A percentile compares a stretch with the other conserved stretches of the same genome.
These are phyloP conservation scores for Heliamphora pulchella DNA, from an alignment of 179 eudicot genomes.

Conservation along the genomic window DNA sequence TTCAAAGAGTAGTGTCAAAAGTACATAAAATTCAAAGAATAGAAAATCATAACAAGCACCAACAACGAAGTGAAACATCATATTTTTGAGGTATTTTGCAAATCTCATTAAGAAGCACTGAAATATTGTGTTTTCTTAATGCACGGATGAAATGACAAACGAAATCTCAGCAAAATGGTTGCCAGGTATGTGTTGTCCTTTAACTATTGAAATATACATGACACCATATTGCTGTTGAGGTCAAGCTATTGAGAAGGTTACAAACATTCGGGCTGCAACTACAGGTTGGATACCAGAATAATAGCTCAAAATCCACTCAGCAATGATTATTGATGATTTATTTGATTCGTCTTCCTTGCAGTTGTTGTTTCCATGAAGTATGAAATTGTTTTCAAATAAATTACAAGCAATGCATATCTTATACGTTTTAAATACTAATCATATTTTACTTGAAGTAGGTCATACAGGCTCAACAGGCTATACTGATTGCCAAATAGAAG, in stretches of 20 bases:
- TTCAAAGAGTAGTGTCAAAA: background rate
- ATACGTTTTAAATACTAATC: background rate
- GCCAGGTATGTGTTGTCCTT: too few species aligned
- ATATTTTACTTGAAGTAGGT: background rate
- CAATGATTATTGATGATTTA: background rate
- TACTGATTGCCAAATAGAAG: background rate
- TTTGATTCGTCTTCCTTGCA: background rate
- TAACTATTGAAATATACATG: background rate
- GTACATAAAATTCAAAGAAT: background rate
- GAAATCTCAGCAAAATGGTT: background rate
- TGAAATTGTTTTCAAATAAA: background rate
- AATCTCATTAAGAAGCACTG: too few species aligned
- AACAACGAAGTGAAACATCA: background rate
- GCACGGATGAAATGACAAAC: background rate
- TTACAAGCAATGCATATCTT: too few species aligned
- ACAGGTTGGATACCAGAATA: background rate
- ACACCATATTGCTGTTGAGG: background rate
- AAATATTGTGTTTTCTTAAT: too few species aligned
- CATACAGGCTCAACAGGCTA: background rate
- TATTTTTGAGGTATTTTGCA: too few species aligned
- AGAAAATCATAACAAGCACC: background rate
- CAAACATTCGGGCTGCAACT: background rate
- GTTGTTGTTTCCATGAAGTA: background rate
- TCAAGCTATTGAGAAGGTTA: background rate
- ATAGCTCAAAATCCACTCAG: background rate